Evolutionary conservation across 1,284 basidiomycete genomes (phyloP), one percentile per base, ranked within the genome.

Genomic region (Ceratobasidium sp.): DNA sequence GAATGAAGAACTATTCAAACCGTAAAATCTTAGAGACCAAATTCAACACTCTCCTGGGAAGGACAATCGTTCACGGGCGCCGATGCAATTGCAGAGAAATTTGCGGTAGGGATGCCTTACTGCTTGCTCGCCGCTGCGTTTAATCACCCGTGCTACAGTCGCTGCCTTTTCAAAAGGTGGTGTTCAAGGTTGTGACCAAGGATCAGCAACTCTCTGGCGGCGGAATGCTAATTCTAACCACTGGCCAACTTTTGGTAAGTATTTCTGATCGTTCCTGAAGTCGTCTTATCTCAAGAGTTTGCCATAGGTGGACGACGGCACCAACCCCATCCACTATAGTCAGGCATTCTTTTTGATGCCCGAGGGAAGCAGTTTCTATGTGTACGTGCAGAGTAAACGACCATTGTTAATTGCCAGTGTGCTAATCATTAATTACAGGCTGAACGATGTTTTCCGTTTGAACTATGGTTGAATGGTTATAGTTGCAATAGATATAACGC

Each of bases 1-100:
- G 8, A 20, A 32, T 35, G 3, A 17, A 22, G 17, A 32, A 12
- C 35, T 29, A 17, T 22, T 47, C 25, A 40, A 54, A 31, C 1
- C 0, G 6, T 34, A n/a, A 50, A 34, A 22, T 31, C 31, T 3
- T 77, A 98, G 96, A 87, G 95, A 73, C 82, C 84, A 32, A 72
- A 78, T 62, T 98, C 96, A 25, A 98, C 97, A 93, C 82, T 99
- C 75, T 88, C 91, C 10, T 99, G 88, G 81, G 96, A 99, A 81
- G 86, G 86, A 25, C 71, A 77, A 38, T 87, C 84, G 65, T 81
- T 89, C 73, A 82, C 85, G 71, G 93, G 96, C 31, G 80, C 77
- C 0, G 38, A 64, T 0, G 76, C 75, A 27, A 96, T 98, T 78
- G 77, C 85, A n/a, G 87, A 91, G 77, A 97, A 98, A 80, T 84